Base-by-base conservation (phyloP, 2,329 filamentous ascomycete genomes). In the Albophoma yamanashiensis region DNA sequence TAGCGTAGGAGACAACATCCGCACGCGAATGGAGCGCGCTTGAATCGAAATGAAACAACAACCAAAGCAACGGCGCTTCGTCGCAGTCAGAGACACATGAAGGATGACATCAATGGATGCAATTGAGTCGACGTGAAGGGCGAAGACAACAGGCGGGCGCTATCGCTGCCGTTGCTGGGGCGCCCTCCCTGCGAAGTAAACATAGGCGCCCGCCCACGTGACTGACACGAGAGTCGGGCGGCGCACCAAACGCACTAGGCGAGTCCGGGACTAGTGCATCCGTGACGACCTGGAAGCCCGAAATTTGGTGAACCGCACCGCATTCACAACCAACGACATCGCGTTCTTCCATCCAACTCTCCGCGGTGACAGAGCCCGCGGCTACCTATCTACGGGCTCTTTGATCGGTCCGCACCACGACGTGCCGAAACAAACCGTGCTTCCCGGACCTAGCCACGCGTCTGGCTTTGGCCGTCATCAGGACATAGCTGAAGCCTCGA, bases 151-250 rank as follows among this genome's bases (percentile, higher is more conserved):
- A 45, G 25, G 50, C 38, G 22, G 39, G 14, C 14, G 22, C 42
- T 38, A 36, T 43, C 36, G 22, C 11, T 0, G 27, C 64, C 62
- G 69, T 71, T 71, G 69, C 69, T 62, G 61, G 63, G 69, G 67
- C 61, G 62, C 57, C 52, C 55, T 55, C 63, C 62, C 60, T 62
- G 56, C 60, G 22, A 68, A 69, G 69, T 70, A 71, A 71, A 71
- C 68, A 71, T 62, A 58, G 25, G n/a, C 22, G 2, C 17, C 14
- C 22, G 2, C 17, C 14, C 67, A 67, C 66, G 67, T 68, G 66
- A 67, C 57, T 27, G 31, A 39, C 22, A 27, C 31, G 34, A 17
- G 15, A 22, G 20, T 15, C 27, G 31, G 27, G 42, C 36, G 22
- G 3, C 9, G 11, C 3, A 12, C 14, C 11, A 47, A n/a, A 6